Base-by-base conservation (phyloP, 2,329 filamentous ascomycete genomes). In the Teratosphaeria destructans region DNA sequence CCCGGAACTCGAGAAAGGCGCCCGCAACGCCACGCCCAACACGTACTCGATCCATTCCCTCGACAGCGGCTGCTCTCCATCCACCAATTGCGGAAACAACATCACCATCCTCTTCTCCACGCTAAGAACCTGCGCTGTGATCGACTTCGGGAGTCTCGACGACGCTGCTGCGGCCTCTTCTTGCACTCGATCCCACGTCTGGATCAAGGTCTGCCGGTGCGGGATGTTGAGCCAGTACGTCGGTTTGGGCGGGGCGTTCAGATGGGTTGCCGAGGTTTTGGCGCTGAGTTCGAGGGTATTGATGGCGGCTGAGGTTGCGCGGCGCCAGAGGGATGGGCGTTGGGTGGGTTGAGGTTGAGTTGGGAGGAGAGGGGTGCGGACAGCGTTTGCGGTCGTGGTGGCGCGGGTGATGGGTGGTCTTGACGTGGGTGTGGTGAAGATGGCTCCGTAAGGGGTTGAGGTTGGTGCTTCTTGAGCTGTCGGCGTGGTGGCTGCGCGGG, bases 41-140 rank as follows among this genome's bases (percentile, higher is more conserved):
- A 67, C 60, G 52, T 67, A 69, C 59, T 69, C 67, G 39, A 70
- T 62, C 66, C 66, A 70, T 6, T 64, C 62, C 6, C 57, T 59
- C 5, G 23, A 57, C 35, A 70, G 57, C 49, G 56, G 52, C 11
- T 60, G 57, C 4, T 56, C 57, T 6, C 68, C 68, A 29, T 67
- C 58, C 8, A n/a, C 58, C 26, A 70, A 60, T 59, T 69, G 66
- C 7, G 66, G 64, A 56, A 61, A 70, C 29, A 58, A 57, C 14
- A 59, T 55, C 8, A 68, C 52, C 58, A 70, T 63, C 11, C 55
- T 57, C 54, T 65, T 62, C 57, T 68, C 60, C 10, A 62, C 62
- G 26, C 54, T 61, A 35, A 63, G 57, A 6, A 68, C 54, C 47
- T 64, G 64, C 11, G 61, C 61, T 2, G 57, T 56, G 23, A 57